Evolutionary conservation across 75 land plant species (phyloP).

Genomic region (Pseudotsuga menziesii): DNA sequence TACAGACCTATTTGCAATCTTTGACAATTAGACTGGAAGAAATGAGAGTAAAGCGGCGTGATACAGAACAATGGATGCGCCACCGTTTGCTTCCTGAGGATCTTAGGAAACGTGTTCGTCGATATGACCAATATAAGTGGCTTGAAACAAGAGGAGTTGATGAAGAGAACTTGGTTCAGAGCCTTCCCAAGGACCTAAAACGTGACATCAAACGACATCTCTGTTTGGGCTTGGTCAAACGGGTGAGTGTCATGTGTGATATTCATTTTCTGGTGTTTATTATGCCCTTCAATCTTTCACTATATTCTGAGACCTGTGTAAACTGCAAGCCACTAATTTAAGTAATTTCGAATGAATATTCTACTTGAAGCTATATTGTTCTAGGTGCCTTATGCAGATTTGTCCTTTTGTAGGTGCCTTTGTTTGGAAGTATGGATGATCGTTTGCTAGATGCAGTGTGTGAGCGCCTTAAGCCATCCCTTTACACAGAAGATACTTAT

Average conservation of each 20-base stretch:
- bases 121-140: conserved; percentile 71
- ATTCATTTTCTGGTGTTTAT: not conserved
- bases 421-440: conserved; percentile 86
- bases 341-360: not conserved
- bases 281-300: not conserved
- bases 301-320: conserved; percentile 3
- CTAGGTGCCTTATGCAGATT: not conserved
- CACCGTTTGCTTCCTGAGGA: conserved; percentile 61
- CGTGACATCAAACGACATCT: conserved; percentile 71
- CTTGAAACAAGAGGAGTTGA: conserved; percentile 69
- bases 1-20: conserved; percentile 65
- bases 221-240: conserved; percentile 55
- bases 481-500: conserved; percentile 60
- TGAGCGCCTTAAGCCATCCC: conserved; percentile 68
- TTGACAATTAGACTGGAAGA: conserved; percentile 59
- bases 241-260: conserved; percentile 48
- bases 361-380: not conserved
- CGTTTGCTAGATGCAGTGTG: conserved; percentile 82
- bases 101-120: conserved; percentile 49
- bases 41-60: conserved; percentile 65
- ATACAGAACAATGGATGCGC: conserved; percentile 74
- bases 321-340: not conserved
- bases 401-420: conserved; percentile 47
- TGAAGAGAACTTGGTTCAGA: conserved; percentile 47
- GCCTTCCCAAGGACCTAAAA: conserved; percentile 60